Evolutionary conservation across 345 rosid species (phyloP).

Genomic region (Eucalyptus regnans): DNA sequence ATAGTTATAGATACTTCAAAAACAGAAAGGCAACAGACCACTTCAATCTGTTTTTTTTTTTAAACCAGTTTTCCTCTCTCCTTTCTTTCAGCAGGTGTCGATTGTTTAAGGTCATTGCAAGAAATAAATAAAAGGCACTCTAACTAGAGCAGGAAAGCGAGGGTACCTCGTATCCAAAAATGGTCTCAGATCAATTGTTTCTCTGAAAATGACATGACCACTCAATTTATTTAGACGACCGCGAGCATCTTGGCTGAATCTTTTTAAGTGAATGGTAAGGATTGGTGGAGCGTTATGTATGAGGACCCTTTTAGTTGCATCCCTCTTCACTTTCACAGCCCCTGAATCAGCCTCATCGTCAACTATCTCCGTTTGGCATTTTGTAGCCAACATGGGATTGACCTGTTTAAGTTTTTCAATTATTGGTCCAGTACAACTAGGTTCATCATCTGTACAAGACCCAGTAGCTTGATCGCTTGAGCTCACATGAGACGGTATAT

Average conservation of each 20-base stretch:
- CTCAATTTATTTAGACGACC: slow-evolving; percentile 90
- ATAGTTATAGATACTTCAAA: not conserved
- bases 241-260: slow-evolving; percentile 91
- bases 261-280: slow-evolving; percentile 80
- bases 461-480: slow-evolving; percentile 4
- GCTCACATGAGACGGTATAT: not conserved
- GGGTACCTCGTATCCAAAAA: slow-evolving; percentile 79
- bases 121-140: not conserved
- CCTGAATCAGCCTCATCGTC: slow-evolving; percentile 28
- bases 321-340: slow-evolving; percentile 61
- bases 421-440: not conserved
- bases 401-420: slow-evolving; percentile 6
- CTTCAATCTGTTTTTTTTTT: not conserved
- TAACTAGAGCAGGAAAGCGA: not conserved
- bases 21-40: not conserved
- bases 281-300: slow-evolving; percentile 72
- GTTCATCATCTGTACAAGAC: slow-evolving; percentile 17
- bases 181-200: slow-evolving; percentile 55
- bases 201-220: slow-evolving; percentile 79
- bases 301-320: slow-evolving; percentile 80
- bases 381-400: slow-evolving; percentile 13
- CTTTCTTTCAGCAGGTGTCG: not conserved
- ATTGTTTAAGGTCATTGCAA: not conserved
- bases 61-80: not conserved
- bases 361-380: slow-evolving; percentile 20